Base-by-base conservation (phyloP, 345 rosid genomes). In the Diplotaxis tenuifolia region DNA sequence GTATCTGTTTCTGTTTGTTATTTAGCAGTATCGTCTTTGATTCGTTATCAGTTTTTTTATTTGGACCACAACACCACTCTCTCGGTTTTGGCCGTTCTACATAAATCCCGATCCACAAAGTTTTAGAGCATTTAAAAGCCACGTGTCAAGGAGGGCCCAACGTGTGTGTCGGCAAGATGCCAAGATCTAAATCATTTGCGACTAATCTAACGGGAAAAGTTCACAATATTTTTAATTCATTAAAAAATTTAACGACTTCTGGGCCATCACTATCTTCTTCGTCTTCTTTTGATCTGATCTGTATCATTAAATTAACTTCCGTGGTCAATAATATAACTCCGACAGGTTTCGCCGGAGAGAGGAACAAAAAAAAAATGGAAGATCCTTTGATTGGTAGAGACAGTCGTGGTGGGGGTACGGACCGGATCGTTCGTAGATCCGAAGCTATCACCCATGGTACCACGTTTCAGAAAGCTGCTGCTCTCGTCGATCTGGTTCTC, bases 401-500 rank as follows among this genome's bases (percentile, higher is more conserved):
- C 38, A 79, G 59, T 65, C 87, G 79, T 56, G 76, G 75, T 21
- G 67, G 84, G 65, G 65, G 84, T 67, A 76, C 74, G 45, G 89
- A 80, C 53, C 83, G 74, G 3, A 53, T 74, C 2, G 66, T 38
- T 49, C 92, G 91, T 71, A 89, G 87, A 38, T 83, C 90, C 56
- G 86, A 87, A 52, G 99, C 99, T 28, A 87, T 95, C 74, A 68
- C 97, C 3, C 75, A 78, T 58, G 99, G 98, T 73, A 85, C 96
- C 56, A 74, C 81, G 59, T 90, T 70, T 68, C 96, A 95, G 81
- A 87, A 84, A 69, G 99, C 98, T n/a, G 99, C 99, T 55, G 98
- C 99, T 4, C 91, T 95, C 54, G 97, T 92, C 75, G 99, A 95
- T 87, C 93, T 95, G 86, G 99, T 94, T 19, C 61, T 59, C 68